Evolutionary conservation across 2,329 filamentous ascomycete species (phyloP).

Genomic region (Penicillium expansum): DNA sequence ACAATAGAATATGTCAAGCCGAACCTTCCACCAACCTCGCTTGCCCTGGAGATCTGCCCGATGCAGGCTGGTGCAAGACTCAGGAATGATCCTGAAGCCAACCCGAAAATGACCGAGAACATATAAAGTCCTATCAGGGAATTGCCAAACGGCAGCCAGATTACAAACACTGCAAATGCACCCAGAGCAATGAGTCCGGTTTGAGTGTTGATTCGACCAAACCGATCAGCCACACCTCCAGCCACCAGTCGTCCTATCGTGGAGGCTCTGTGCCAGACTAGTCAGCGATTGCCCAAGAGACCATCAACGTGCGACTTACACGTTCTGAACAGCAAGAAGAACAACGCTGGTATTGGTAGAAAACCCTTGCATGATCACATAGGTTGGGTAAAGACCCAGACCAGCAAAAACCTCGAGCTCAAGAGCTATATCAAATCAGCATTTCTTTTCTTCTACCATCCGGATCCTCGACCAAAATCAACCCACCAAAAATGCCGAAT

Average conservation of each 20-base stretch:
- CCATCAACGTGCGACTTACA: constrained; percentile 19
- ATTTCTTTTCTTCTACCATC: background rate
- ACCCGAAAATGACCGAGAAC: constrained; percentile 45
- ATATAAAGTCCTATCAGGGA: constrained; percentile 23
- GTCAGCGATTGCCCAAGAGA: background rate
- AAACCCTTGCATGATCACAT: constrained; percentile 30
- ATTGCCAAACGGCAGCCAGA: constrained; percentile 48
- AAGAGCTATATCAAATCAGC: constrained; percentile 21
- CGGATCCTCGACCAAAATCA: accelerated
- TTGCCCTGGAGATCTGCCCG: constrained; percentile 48
- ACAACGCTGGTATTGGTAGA: constrained; percentile 30
- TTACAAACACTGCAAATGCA: constrained; percentile 40
- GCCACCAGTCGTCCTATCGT: constrained; percentile 47
- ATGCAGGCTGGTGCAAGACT: constrained; percentile 48
- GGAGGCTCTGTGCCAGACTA: constrained; percentile 31
- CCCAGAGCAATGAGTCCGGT: constrained; percentile 36
- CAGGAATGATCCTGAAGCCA: constrained; percentile 50
- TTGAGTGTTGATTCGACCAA: constrained; percentile 49
- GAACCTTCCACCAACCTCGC: constrained; percentile 49
- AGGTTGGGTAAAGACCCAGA: constrained; percentile 31
- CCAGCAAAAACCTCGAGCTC: constrained; percentile 34
- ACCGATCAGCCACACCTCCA: constrained; percentile 44
- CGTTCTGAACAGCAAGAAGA: constrained; percentile 41
- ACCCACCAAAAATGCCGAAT: constrained; percentile 45
- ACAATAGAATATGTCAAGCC: constrained; percentile 52